Percentiles rank a stretch among this genome's conserved stretches.
These are phyloP conservation scores for Cenchrus purpureus DNA, from an alignment of 176 grass and related monocot species.

Conservation along the genomic window DNA sequence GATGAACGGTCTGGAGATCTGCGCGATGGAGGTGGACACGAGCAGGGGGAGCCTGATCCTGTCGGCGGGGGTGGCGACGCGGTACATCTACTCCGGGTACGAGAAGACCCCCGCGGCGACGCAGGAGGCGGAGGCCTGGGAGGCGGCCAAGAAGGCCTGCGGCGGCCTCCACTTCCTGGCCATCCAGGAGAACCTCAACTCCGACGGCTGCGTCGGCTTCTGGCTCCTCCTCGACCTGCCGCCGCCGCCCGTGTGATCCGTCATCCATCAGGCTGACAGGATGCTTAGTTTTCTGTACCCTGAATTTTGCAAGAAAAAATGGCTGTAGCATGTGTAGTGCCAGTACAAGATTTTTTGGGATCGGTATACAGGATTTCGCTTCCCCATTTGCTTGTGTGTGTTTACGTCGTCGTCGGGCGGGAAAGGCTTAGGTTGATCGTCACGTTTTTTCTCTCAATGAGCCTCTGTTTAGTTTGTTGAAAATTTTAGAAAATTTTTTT, in stretches of 20 bases:
- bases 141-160: slow-evolving; percentile 81
- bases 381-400: not conserved
- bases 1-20: slow-evolving; percentile 95
- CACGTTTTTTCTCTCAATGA: too few species aligned
- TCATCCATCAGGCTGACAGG: not conserved
- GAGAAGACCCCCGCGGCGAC: slow-evolving; percentile 80
- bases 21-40: slow-evolving; percentile 69
- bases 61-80: slow-evolving; percentile 76
- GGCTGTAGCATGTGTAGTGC: slow-evolving; percentile 44
- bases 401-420: too few species aligned
- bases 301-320: not conserved
- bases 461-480: too few species aligned
- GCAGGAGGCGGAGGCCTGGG: slow-evolving; percentile 94
- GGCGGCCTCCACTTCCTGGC: slow-evolving; percentile 92
- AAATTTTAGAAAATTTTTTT: too few species aligned
- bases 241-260: slow-evolving; percentile 69
- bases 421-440: too few species aligned
- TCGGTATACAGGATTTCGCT: not conserved
- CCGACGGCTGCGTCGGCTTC: slow-evolving; percentile 81
- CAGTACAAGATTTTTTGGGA: slow-evolving; percentile 29
- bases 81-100: slow-evolving; percentile 89
- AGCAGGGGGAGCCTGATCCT: slow-evolving; percentile 64
- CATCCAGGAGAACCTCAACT: slow-evolving; percentile 87
- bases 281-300: not conserved
- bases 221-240: slow-evolving; percentile 96